Conservation (phyloP, 495 filamentous ascomycete species). For the Neurospora africana region DNA sequence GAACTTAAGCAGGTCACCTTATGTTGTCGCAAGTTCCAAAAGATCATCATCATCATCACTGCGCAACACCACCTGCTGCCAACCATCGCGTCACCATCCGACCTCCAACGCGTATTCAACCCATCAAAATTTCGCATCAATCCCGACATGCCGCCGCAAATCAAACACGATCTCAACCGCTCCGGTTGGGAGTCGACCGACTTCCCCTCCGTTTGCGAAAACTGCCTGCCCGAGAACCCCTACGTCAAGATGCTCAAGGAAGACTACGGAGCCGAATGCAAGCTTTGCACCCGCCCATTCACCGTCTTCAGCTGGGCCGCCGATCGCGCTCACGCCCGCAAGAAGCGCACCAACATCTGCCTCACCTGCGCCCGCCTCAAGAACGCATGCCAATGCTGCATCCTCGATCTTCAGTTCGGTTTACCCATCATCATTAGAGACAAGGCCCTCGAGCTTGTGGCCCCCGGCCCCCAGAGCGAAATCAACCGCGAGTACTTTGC, state of each 20-base stretch:
- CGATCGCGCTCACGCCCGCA: conserved; percentile 74
- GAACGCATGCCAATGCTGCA: conserved; percentile 98
- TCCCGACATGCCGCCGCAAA: conserved; percentile 42
- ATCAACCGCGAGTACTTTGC: conserved; percentile 97
- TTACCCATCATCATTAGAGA: conserved; percentile 88
- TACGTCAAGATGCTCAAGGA: conserved; percentile 99
- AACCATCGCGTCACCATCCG: not conserved
- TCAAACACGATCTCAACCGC: conserved; percentile 95
- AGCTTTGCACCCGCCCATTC: conserved; percentile 88
- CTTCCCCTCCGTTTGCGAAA: conserved; percentile 57
- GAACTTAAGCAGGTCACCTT: not conserved
- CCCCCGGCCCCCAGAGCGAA: conserved; percentile 77
- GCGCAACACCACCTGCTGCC: not conserved
- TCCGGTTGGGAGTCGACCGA: conserved; percentile 93
- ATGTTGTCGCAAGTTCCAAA: not conserved
- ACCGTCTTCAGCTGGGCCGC: conserved; percentile 91
- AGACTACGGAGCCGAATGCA: conserved; percentile 74
- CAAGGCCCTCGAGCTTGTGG: conserved; percentile 95
- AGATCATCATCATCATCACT: conserved; percentile 1
- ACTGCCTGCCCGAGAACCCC: conserved; percentile 88
- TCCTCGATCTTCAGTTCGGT: conserved; percentile 93
- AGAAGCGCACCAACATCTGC: conserved; percentile 83
- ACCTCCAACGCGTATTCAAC: not conserved
- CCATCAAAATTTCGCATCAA: not conserved
- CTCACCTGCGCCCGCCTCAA: conserved; percentile 91